Evolutionary conservation across 2,329 filamentous ascomycete species (phyloP).

Genomic region (Mariannaea sp.): DNA sequence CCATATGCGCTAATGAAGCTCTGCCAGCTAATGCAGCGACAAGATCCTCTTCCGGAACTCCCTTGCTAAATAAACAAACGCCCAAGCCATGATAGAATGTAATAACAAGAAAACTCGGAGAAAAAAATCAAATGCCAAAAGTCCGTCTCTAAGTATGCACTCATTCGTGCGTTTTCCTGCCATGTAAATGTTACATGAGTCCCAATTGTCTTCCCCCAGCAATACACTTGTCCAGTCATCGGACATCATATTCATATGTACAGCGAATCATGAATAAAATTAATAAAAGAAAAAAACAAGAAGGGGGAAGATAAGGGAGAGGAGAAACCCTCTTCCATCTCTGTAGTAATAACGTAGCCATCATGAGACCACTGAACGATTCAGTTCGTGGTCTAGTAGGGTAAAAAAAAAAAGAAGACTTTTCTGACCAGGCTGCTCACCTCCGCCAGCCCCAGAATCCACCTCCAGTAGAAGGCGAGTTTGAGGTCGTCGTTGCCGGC

Average conservation of each 20-base stretch:
- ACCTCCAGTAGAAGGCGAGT: constrained; percentile 42
- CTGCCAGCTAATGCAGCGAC: constrained; percentile 1
- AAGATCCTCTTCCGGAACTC: constrained; percentile 28
- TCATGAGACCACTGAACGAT: constrained; percentile 4
- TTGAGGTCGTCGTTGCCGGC: constrained; percentile 27
- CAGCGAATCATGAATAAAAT: constrained; percentile 28
- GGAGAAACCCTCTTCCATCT: no score
- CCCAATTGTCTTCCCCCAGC: constrained; percentile 26
- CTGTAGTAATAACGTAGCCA: constrained; percentile 21
- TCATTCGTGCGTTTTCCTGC: constrained; percentile 4
- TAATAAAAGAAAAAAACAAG: not conserved
- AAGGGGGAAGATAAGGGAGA: no score
- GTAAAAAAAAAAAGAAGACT: not conserved
- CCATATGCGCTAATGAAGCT: constrained; percentile 1
- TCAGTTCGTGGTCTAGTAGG: not conserved
- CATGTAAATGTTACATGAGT: constrained; percentile 11
- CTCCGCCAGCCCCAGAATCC: constrained; percentile 62
- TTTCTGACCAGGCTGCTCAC: not conserved
- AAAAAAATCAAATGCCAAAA: constrained; percentile 11
- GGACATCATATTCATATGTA: constrained; percentile 31
- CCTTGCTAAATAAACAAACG: constrained; percentile 37
- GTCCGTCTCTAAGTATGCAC: not conserved
- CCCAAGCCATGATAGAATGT: constrained; percentile 25
- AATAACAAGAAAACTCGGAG: constrained; percentile 27
- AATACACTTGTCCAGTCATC: constrained; percentile 22